Evolutionary conservation across 2,329 filamentous ascomycete species (phyloP).

Genomic region (Samsoniella hepiali): DNA sequence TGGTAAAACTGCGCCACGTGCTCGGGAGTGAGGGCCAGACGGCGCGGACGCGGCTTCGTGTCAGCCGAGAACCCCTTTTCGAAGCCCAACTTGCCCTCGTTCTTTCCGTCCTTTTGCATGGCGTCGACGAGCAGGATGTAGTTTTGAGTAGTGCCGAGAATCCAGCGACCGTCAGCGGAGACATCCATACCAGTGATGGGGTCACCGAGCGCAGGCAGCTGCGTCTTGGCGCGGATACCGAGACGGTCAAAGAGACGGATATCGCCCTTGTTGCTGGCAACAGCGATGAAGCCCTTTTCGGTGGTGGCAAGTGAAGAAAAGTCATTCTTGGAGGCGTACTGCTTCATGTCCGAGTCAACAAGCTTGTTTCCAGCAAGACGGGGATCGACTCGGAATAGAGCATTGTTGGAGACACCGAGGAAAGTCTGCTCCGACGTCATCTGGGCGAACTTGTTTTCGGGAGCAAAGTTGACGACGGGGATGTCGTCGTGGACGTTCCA

Average conservation of each 20-base stretch:
- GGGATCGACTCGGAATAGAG: slow-evolving; percentile 89
- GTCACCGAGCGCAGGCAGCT: slow-evolving; percentile 91
- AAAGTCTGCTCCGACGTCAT: slow-evolving; percentile 96
- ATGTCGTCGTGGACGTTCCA: slow-evolving; percentile 99
- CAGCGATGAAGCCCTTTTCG: slow-evolving; percentile 93
- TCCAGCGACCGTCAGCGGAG: slow-evolving; percentile 92
- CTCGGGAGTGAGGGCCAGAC: slow-evolving; percentile 81
- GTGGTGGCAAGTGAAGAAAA: slow-evolving; percentile 94
- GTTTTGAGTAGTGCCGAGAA: slow-evolving; percentile 88
- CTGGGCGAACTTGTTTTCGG: slow-evolving; percentile 96
- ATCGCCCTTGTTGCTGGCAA: slow-evolving; percentile 96
- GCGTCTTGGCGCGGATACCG: slow-evolving; percentile 95
- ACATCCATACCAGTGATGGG: slow-evolving; percentile 93
- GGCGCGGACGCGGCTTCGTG: slow-evolving; percentile 86
- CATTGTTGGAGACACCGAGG: slow-evolving; percentile 87
- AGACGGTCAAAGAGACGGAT: slow-evolving; percentile 94
- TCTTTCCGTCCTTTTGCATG: slow-evolving; percentile 87
- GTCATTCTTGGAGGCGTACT: slow-evolving; percentile 95
- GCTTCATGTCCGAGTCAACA: slow-evolving; percentile 88
- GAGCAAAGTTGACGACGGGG: slow-evolving; percentile 84
- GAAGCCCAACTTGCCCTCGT: slow-evolving; percentile 96
- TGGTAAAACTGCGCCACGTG: slow-evolving; percentile 98
- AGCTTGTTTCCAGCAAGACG: slow-evolving; percentile 87
- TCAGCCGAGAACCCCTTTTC: slow-evolving; percentile 91
- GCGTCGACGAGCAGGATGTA: slow-evolving; percentile 93